A percentile compares a stretch with the other conserved stretches of the same genome.
phyloP scores from a whole-genome alignment of 2,329 filamentous ascomycete genomes.

The Aspergillus floridensis region DNA sequence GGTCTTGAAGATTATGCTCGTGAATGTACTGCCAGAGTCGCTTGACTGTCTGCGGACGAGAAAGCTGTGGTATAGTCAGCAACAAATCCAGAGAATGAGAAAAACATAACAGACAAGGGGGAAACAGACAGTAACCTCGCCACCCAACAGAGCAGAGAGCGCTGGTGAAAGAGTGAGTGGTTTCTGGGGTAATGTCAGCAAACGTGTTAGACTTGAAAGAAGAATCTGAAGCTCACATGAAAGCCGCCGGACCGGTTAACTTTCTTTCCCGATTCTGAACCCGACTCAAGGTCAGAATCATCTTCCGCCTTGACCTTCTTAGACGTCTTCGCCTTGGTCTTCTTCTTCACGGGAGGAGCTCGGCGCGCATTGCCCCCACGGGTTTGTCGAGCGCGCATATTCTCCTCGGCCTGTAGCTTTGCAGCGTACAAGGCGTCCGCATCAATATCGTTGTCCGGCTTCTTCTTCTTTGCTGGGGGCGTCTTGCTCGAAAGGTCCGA shows the following conservation, averaged over 20 bases:
- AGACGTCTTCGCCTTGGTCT: constrained; percentile 52
- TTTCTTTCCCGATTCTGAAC: constrained; percentile 59
- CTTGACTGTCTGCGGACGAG: constrained; percentile 93
- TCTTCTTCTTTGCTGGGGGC: constrained; percentile 59
- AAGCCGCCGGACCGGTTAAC: constrained; percentile 82
- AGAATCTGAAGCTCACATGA: constrained; percentile 54
- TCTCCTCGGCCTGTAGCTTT: constrained; percentile 88
- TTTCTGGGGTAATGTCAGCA: constrained; percentile 36
- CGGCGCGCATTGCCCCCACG: constrained; percentile 66
- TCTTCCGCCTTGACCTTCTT: constrained; percentile 75
- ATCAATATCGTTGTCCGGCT: constrained; percentile 63
- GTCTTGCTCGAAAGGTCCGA: constrained; percentile 39
- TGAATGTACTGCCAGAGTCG: constrained; percentile 96
- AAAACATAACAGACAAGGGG: not conserved
- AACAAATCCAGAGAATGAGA: not conserved
- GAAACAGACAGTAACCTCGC: constrained; percentile 43
- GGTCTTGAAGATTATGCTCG: constrained; percentile 81
- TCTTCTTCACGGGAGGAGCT: constrained; percentile 62
- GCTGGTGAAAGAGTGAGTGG: constrained; percentile 47
- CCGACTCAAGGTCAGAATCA: constrained; percentile 72
- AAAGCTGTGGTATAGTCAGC: constrained; percentile 59
- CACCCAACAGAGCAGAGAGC: constrained; percentile 45
- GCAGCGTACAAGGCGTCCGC: constrained; percentile 86
- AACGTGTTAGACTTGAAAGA: not conserved
- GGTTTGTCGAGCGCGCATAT: constrained; percentile 71